Evolutionary conservation across 2,329 filamentous ascomycete genomes (phyloP).

Genomic region (Exophiala alcalophila): DNA sequence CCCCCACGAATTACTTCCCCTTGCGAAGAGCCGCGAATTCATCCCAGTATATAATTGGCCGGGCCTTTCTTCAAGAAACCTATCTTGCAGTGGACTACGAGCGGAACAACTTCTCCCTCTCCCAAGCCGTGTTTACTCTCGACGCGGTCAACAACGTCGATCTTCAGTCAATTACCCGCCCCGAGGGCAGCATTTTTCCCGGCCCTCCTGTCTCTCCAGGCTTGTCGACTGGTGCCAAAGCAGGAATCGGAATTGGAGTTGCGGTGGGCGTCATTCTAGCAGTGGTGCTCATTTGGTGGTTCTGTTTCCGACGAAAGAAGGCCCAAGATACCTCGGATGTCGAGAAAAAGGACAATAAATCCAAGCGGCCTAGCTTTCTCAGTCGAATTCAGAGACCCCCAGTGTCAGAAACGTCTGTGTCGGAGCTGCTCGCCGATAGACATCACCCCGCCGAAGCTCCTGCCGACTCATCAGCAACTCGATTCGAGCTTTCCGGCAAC

Average conservation of each 20-base stretch:
- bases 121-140: constrained; percentile 35
- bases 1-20: constrained; percentile 39
- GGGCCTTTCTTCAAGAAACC: constrained; percentile 43
- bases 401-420: constrained; percentile 24
- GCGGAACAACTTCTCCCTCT: constrained; percentile 37
- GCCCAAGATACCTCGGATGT: neutral
- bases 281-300: constrained; percentile 26
- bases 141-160: constrained; percentile 55
- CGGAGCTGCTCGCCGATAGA: constrained; percentile 32
- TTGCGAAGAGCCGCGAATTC: constrained; percentile 37
- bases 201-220: constrained; percentile 16
- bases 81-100: constrained; percentile 41
- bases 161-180: constrained; percentile 30
- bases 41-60: constrained; percentile 39
- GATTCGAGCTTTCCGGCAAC: constrained; percentile 28
- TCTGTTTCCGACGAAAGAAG: constrained; percentile 17
- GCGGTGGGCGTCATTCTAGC: constrained; percentile 24
- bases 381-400: constrained; percentile 16
- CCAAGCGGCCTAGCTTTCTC: constrained; percentile 21
- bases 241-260: constrained; percentile 32
- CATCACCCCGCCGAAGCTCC: constrained; percentile 31
- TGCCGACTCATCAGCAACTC: constrained; percentile 27
- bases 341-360: too few relatives aligned
- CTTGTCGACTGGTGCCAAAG: constrained; percentile 33
- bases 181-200: constrained; percentile 25